Evolutionary conservation across 164 flowering plant species (phyloP).

Genomic region (Magnolia sinica): DNA sequence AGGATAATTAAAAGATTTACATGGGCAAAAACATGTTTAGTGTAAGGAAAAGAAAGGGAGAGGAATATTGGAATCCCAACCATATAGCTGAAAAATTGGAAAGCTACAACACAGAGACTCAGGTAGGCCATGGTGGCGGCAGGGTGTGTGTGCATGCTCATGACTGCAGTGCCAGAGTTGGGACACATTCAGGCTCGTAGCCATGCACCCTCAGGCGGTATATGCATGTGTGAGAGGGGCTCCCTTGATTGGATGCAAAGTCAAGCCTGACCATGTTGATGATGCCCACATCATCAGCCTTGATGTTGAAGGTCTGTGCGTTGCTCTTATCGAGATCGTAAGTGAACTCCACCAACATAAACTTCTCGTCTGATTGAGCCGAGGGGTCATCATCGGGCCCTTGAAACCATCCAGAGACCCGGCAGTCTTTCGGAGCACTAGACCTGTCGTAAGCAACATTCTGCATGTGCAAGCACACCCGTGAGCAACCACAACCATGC

Average conservation of each 20-base stretch:
- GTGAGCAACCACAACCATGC: neutral
- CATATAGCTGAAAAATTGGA: neutral
- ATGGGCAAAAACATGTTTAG: neutral
- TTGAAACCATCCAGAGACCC: constrained; percentile 65
- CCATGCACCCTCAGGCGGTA: constrained; percentile 96
- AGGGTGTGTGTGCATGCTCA: neutral
- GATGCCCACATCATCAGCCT: constrained; percentile 34
- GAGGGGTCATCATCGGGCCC: constrained; percentile 22
- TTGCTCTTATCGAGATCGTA: constrained; percentile 87
- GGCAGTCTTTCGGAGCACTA: constrained; percentile 87
- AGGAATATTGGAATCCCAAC: neutral
- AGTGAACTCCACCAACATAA: constrained; percentile 56
- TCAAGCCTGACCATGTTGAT: constrained; percentile 74
- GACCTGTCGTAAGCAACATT: constrained; percentile 84
- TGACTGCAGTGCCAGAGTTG: constrained; percentile 14
- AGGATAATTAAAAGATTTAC: constrained; percentile 1
- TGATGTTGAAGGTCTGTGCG: constrained; percentile 72
- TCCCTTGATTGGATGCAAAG: constrained; percentile 76
- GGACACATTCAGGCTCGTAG: constrained; percentile 50
- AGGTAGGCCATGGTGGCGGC: neutral
- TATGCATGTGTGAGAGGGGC: constrained; percentile 72
- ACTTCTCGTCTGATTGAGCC: constrained; percentile 32
- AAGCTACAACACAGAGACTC: neutral
- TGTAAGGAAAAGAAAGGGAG: neutral
- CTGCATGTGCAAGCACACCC: constrained; percentile 34